These are phyloP conservation scores for Nowakowskiella sp. DNA, from an alignment of 192 early-diverging fungal genomes.

Conservation along the genomic window DNA sequence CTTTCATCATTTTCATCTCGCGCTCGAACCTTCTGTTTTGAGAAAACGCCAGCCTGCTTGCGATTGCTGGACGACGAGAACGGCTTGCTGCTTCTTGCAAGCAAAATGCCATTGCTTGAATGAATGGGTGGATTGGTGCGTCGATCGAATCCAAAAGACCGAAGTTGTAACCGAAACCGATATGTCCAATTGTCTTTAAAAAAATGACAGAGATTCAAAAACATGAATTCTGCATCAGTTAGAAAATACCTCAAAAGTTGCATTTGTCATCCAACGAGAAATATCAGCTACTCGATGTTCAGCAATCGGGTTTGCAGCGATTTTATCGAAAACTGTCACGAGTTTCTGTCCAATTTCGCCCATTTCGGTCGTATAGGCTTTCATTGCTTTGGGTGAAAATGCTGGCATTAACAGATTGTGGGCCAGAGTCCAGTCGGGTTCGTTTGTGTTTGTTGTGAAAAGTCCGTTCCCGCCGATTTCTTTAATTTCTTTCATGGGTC, in stretches of 20 bases:
- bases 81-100: conserved; percentile 25
- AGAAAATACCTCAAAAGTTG: conserved; percentile 54
- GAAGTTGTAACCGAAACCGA: conserved; percentile 54
- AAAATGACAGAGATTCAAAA: too few species aligned
- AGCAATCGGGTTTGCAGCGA: too few species aligned
- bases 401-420: conserved; percentile 55
- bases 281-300: conserved; percentile 27
- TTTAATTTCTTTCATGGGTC: conserved; percentile 31
- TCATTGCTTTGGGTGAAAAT: conserved; percentile 37
- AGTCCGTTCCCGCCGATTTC: conserved; percentile 27
- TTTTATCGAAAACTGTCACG: conserved; percentile 23
- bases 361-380: conserved; percentile 35
- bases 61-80: conserved; percentile 20
- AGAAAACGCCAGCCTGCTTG: conserved; percentile 34
- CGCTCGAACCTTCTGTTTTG: conserved; percentile 30
- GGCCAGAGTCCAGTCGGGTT: conserved; percentile 45
- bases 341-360: conserved; percentile 22
- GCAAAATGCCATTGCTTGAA: conserved; percentile 1
- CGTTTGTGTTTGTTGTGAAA: conserved; percentile 38
- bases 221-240: too few species aligned
- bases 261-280: conserved; percentile 41
- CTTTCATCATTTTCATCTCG: conserved; percentile 31
- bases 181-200: background rate
- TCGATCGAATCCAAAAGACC: conserved; percentile 14
- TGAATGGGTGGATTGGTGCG: background rate